Evolutionary conservation across 2,329 filamentous ascomycete species (phyloP).

Genomic region (Ceratocystis lukuohia): DNA sequence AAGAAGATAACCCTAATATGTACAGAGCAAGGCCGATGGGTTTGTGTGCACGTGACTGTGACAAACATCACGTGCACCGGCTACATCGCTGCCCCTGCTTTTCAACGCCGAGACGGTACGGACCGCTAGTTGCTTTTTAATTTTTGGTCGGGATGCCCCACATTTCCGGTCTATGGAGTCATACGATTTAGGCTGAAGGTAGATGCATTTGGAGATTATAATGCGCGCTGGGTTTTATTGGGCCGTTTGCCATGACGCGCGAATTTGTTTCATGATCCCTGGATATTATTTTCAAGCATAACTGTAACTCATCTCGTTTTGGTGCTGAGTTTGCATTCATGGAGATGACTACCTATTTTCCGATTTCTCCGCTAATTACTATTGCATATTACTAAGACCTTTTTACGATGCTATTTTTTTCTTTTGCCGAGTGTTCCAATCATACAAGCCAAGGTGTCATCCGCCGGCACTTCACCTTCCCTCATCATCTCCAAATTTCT

Average conservation of each 20-base stretch:
- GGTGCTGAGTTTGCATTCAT: not conserved
- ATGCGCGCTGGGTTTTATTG: not conserved
- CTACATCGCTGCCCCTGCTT: not conserved
- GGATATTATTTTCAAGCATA: not conserved
- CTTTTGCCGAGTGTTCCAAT: not conserved
- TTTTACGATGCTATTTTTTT: not conserved
- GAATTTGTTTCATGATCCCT: not conserved
- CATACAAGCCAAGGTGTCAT: not conserved
- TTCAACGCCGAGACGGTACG: not conserved
- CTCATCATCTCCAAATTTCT: not conserved
- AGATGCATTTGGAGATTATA: not conserved
- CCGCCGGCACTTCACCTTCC: not conserved
- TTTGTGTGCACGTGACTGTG: accelerated
- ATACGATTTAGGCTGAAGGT: not conserved
- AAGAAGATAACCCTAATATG: no score
- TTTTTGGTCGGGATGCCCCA: not conserved
- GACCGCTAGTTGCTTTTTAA: not conserved
- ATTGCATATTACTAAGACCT: not conserved
- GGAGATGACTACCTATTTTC: not conserved
- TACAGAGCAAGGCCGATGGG: not conserved
- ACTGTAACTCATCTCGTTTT: not conserved
- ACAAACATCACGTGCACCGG: not conserved
- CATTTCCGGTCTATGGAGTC: not conserved
- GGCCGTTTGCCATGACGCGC: not conserved
- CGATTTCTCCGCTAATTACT: not conserved